These are phyloP conservation scores for Saccharum spontaneum DNA, from an alignment of 176 grass and related monocot genomes.

Conservation along the genomic window DNA sequence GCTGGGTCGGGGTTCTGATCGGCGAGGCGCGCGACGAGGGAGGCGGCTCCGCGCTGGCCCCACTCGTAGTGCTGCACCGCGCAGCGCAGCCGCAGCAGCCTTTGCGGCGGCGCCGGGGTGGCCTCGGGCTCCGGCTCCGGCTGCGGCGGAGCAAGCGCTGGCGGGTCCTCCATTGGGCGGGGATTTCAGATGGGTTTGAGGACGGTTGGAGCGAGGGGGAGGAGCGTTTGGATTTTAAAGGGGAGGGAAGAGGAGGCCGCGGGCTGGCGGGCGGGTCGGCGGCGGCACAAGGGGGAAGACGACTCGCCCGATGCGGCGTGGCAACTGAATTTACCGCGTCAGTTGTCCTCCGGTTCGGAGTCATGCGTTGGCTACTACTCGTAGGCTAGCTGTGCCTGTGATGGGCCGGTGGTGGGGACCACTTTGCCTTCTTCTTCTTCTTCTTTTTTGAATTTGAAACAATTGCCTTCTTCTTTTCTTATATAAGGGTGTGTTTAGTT, in stretches of 20 bases:
- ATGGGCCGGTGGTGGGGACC: background rate
- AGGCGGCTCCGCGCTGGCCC: slow-evolving; percentile 49
- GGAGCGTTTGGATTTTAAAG: slow-evolving; percentile 37
- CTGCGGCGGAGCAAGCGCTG: background rate
- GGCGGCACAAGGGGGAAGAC: background rate
- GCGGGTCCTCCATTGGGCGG: background rate
- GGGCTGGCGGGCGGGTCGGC: background rate
- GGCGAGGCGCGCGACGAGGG: slow-evolving; percentile 65
- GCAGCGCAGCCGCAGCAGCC: slow-evolving; percentile 54
- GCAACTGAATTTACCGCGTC: background rate
- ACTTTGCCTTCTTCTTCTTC: background rate
- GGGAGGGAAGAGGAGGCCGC: background rate
- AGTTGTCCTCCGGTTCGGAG: background rate
- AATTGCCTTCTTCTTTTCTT: background rate
- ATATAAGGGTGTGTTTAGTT: too few relatives aligned
- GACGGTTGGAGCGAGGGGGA: background rate
- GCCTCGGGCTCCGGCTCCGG: background rate
- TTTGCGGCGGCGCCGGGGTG: background rate
- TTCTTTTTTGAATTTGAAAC: too few relatives aligned
- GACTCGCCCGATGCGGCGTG: slow-evolving; percentile 8
- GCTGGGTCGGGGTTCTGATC: slow-evolving; percentile 23
- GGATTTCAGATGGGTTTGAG: background rate
- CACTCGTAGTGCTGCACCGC: slow-evolving; percentile 87
- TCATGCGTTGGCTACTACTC: background rate
- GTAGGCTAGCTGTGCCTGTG: background rate